Percentiles rank a stretch among this genome's conserved stretches.
phyloP scores from a whole-genome alignment of 2,329 filamentous ascomycete species.

The Fusarium burgessii region DNA sequence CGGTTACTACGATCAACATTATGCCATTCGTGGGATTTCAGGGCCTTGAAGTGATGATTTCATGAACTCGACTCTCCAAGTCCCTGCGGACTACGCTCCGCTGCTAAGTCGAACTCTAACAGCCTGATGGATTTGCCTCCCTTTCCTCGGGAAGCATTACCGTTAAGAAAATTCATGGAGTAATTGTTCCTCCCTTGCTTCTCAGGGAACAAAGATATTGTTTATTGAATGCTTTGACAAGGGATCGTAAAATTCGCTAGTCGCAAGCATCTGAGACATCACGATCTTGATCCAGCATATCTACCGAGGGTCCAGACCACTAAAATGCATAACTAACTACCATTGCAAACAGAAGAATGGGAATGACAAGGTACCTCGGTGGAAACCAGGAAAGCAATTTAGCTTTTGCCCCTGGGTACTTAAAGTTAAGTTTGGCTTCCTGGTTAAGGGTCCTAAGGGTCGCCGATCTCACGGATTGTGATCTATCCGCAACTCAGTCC shows the following conservation, averaged over 20 bases:
- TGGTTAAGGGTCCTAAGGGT: constrained; percentile 5
- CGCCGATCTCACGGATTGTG: constrained; percentile 24
- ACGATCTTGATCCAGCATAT: background rate
- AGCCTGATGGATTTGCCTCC: background rate
- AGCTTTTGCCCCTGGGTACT: constrained; percentile 22
- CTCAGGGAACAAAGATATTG: too few relatives aligned
- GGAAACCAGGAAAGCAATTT: background rate
- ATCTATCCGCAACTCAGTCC: constrained; percentile 18
- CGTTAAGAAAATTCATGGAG: fast-evolving
- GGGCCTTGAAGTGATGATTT: background rate
- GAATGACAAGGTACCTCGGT: background rate
- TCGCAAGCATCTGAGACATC: constrained; percentile 20
- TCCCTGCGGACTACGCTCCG: background rate
- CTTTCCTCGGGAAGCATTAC: background rate
- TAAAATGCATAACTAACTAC: constrained; percentile 1
- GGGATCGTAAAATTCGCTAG: background rate
- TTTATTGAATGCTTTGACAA: constrained; percentile 8
- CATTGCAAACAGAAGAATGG: background rate
- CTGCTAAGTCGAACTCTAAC: background rate
- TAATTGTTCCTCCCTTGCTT: background rate
- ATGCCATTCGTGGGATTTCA: background rate
- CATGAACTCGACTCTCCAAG: background rate
- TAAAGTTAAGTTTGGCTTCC: constrained; percentile 8
- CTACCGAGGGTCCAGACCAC: background rate
- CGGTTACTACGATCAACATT: background rate